Conservation (phyloP, 2,329 filamentous ascomycete genomes). For the Pestalotiopsis sp. region DNA sequence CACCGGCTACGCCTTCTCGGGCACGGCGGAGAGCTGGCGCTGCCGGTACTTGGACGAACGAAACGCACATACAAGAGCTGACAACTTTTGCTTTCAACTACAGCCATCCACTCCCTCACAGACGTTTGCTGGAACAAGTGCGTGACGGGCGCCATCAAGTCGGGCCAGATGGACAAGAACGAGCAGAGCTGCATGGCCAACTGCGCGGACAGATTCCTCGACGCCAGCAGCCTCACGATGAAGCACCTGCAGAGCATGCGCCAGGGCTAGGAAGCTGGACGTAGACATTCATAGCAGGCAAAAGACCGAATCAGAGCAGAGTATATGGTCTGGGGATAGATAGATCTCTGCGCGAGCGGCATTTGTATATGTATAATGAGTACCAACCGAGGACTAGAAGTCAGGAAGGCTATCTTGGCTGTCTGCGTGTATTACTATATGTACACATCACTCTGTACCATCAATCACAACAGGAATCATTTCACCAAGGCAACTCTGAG, state of each 20-base stretch:
- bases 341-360: background rate
- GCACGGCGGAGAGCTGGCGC: too few relatives aligned
- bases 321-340: background rate
- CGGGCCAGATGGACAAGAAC: conserved; percentile 70
- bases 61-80: background rate
- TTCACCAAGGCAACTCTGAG: background rate
- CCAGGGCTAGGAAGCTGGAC: conserved; percentile 20
- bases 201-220: conserved; percentile 93
- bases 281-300: background rate
- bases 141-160: conserved; percentile 73
- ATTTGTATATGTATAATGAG: background rate
- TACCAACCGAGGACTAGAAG: background rate
- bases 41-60: background rate
- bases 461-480: background rate
- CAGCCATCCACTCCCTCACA: conserved; percentile 59
- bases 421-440: background rate
- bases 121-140: conserved; percentile 97
- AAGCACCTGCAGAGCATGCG: conserved; percentile 75
- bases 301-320: background rate
- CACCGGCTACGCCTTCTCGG: too few relatives aligned
- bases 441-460: background rate
- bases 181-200: conserved; percentile 88
- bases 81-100: background rate
- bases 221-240: conserved; percentile 83
- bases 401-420: background rate